These are phyloP conservation scores for Suillus placidus DNA, from an alignment of 768 basidiomycete genomes.

Conservation along the genomic window DNA sequence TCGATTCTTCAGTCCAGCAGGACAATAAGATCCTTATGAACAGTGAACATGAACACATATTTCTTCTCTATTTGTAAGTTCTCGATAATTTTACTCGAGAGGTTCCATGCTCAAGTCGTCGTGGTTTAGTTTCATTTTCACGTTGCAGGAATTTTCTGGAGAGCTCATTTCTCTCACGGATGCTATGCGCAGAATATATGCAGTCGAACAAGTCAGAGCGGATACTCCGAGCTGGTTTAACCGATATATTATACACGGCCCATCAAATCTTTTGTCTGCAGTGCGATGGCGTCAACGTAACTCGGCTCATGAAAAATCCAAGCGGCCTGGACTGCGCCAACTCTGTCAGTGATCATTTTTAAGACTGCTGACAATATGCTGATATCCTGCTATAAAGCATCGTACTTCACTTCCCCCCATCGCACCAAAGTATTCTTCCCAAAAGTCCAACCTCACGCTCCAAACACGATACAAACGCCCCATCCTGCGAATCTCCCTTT, in stretches of 20 bases:
- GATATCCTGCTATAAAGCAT: constrained; percentile 39
- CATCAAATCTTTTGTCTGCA: constrained; percentile 25
- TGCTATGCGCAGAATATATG: constrained; percentile 79
- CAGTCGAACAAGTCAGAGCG: constrained; percentile 55
- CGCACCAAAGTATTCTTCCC: constrained; percentile 72
- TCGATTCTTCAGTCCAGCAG: constrained; percentile 14
- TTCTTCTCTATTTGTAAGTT: constrained; percentile 91
- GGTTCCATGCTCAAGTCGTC: not conserved
- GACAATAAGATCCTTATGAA: constrained; percentile 44
- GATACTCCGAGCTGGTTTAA: constrained; percentile 42
- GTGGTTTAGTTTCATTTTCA: constrained; percentile 84
- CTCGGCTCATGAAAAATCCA: constrained; percentile 17
- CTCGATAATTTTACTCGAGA: not conserved
- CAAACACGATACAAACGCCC: constrained; percentile 85
- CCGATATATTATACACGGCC: constrained; percentile 34
- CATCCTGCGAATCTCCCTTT: constrained; percentile 58
- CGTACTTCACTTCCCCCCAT: constrained; percentile 55
- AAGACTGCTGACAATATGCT: not conserved
- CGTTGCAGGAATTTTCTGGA: constrained; percentile 88
- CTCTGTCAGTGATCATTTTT: constrained; percentile 44
- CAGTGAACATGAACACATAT: constrained; percentile 79
- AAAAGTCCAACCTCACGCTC: constrained; percentile 78
- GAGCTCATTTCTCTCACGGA: constrained; percentile 84
- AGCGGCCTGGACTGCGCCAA: constrained; percentile 32
- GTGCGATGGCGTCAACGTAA: constrained; percentile 22